phyloP scores from a whole-genome alignment of 2,329 filamentous ascomycete genomes.

The Pseudopyricularia cyperi region DNA sequence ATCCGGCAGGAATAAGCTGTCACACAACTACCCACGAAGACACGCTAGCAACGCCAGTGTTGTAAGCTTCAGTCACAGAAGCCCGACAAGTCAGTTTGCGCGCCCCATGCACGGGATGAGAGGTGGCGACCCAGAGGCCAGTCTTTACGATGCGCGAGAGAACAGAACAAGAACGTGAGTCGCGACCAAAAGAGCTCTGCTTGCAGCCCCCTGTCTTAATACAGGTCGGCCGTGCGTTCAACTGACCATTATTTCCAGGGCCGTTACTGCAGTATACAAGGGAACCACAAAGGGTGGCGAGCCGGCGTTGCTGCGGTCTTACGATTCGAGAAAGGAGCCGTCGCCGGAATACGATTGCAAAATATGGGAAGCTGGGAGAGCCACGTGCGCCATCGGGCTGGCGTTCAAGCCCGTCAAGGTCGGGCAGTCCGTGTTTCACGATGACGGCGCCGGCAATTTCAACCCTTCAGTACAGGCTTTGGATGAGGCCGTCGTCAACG shows the following conservation, averaged over 20 bases:
- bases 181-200: background rate
- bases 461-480: constrained; percentile 78
- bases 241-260: constrained; percentile 34
- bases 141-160: constrained; percentile 78
- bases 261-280: constrained; percentile 82
- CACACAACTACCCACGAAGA: constrained; percentile 29
- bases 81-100: constrained; percentile 41
- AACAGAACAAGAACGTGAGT: constrained; percentile 81
- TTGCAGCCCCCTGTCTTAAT: background rate
- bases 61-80: constrained; percentile 65
- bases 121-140: constrained; percentile 72
- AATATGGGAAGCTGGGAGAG: constrained; percentile 92
- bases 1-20: background rate
- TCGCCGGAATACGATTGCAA: constrained; percentile 86
- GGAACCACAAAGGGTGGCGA: constrained; percentile 57
- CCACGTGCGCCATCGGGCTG: constrained; percentile 80
- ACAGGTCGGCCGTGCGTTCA: background rate
- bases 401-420: constrained; percentile 95
- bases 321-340: constrained; percentile 87
- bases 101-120: constrained; percentile 33
- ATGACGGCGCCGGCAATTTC: constrained; percentile 83
- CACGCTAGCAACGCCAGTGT: constrained; percentile 71
- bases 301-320: constrained; percentile 72
- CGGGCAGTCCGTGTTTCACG: constrained; percentile 85
- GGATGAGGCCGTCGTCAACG: constrained; percentile 82